Base-by-base conservation (phyloP, 2,329 filamentous ascomycete genomes). In the Paecilomyces formosus region DNA sequence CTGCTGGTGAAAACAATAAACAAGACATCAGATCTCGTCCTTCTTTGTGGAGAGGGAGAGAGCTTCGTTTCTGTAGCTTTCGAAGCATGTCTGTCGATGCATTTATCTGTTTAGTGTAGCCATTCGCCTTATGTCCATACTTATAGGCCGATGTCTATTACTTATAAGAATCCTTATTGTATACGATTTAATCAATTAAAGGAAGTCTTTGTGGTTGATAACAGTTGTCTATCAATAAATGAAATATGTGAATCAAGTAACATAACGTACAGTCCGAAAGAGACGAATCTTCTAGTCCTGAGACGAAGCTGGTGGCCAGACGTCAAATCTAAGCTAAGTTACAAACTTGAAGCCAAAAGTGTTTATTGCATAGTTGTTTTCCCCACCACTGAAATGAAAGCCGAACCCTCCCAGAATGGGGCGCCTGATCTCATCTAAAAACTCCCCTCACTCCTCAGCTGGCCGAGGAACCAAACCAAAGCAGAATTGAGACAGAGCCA, bases 351-450 rank as follows among this genome's bases (percentile, higher is more conserved):
- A 45, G 39, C 39, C 39, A 45, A 45, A 45, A 45, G n/a, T 45
- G 39, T 45, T 45, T 18, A 45, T 21, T 45, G 15, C 39, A 18
- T 45, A 45, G 39, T 45, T 21, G 39, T n/a, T 45, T 45, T n/a
- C 39, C 24, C 39, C 39, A n/a, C n/a, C 39, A 45, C 39, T 45
- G 39, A 45, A 45, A 45, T 21, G 39, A 45, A 45, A 45, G 39
- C 39, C 39, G n/a, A 45, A 18, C 18, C 39, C 39, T 45, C 18
- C 39, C 39, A 21, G 39, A 45, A 45, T 18, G 7, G 39, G 15
- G 39, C n/a, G n/a, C 39, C 35, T n/a, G 15, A 45, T 45, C 68
- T 87, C 88, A 58, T 78, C 74, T 52, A 13, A 52, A 15, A 52
- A 52, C 50, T 52, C 50, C 50, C 26, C 50, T 26, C 50, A 28